Base-by-base conservation (phyloP, 495 filamentous ascomycete genomes). In the Paragyromitra xinjiangensis region DNA sequence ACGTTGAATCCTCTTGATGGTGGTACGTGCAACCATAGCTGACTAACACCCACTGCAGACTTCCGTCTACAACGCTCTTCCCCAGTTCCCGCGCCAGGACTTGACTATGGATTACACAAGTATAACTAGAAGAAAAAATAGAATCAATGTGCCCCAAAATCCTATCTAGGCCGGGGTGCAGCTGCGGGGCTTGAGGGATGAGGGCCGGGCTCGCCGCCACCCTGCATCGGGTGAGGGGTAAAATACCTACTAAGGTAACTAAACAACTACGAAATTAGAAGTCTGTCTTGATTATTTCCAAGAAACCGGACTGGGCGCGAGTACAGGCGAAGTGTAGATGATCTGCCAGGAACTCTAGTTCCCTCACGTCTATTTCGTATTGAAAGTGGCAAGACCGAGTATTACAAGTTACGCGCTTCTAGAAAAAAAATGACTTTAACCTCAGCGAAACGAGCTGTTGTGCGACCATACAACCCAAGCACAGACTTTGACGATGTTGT, bases 401-500 rank as follows among this genome's bases (percentile, higher is more conserved):
- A 61, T 29, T 24, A 6, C 37, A 9, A 8, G 34, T 37, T 37
- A 44, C 11, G 12, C 56, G 0, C 29, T 1, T n/a, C 55, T 11
- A 16, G 39, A 29, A 59, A 22, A 22, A 68, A 40, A 68, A 64
- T 58, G 68, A 22, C 45, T 44, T 65, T 58, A 73, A 14, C 44
- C 40, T 59, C 55, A 63, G 14, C 9, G 42, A 45, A 14, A 48
- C 16, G 29, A 37, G 40, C 69, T 29, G 19, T 72, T 58, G 53
- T 77, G 19, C 69, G 68, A 59, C 26, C 68, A 26, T 77, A 77
- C n/a, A 77, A 77, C 29, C 50, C 48, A 22, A 73, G 16, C 22
- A 61, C 61, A 29, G 69, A 77, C 74, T 73, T 73, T 19, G 48
- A 64, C 24, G 74, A 65, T 58, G 42, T 73, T 68, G 42, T 75